A percentile compares a stretch with the other conserved stretches of the same genome.
Conservation (phyloP, 1,284 basidiomycete genomes). For the Ceratobasidium sp. region DNA sequence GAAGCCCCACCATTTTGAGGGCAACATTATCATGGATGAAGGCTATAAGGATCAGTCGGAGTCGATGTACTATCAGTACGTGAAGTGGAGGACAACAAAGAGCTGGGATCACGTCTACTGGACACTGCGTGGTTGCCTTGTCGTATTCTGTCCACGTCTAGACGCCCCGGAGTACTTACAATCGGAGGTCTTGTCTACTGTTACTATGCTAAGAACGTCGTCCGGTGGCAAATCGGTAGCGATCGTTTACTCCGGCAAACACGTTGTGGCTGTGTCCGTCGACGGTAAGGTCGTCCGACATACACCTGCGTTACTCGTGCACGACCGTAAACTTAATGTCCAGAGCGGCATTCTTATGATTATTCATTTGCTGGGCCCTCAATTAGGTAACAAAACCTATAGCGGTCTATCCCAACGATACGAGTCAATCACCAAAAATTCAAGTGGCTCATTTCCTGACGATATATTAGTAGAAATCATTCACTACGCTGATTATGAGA, state of each 20-base stretch:
- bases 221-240: background rate
- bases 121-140: slow-evolving; percentile 22
- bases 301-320: background rate
- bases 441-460: background rate
- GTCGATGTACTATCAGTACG: too few species aligned
- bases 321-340: background rate
- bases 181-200: background rate
- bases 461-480: slow-evolving; percentile 1
- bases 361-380: background rate
- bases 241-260: background rate
- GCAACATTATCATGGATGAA: background rate
- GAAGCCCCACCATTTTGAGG: background rate
- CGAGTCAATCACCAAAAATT: too few species aligned
- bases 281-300: background rate
- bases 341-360: slow-evolving; percentile 2
- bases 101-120: slow-evolving; percentile 7
- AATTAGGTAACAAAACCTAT: background rate
- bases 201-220: background rate
- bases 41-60: too few species aligned
- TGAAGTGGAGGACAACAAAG: background rate
- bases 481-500: background rate
- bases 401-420: background rate
- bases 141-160: slow-evolving; percentile 25
- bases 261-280: background rate
- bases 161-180: too few species aligned